Evolutionary conservation across 805 yeast species (phyloP).

Genomic region (Isabelozyma rhagii): DNA sequence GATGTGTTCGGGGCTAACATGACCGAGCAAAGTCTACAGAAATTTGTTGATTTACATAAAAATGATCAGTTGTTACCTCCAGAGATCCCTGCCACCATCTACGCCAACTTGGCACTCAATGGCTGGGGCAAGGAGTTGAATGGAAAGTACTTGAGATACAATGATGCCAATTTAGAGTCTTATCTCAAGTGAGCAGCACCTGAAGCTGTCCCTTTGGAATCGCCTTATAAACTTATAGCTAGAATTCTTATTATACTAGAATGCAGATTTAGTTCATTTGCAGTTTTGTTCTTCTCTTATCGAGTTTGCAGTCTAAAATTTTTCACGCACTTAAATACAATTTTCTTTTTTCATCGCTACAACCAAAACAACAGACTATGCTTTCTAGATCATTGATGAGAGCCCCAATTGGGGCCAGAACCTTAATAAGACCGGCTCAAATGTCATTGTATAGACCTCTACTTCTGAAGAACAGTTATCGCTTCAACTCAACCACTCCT

Average conservation of each 20-base stretch:
- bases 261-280: too few relatives aligned
- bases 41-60: constrained; percentile 62
- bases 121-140: constrained; percentile 57
- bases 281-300: too few relatives aligned
- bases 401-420: background rate
- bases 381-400: background rate
- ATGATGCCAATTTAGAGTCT: constrained; percentile 29
- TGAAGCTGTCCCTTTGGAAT: too few relatives aligned
- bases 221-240: too few relatives aligned
- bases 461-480: background rate
- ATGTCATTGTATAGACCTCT: too few relatives aligned
- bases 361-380: background rate
- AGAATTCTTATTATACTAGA: too few relatives aligned
- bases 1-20: constrained; percentile 56
- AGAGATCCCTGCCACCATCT: constrained; percentile 66
- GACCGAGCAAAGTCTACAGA: constrained; percentile 55
- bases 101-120: constrained; percentile 59
- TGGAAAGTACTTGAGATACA: constrained; percentile 68
- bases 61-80: constrained; percentile 62
- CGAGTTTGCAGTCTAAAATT: too few relatives aligned
- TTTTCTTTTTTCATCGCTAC: background rate
- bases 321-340: background rate
- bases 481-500: constrained; percentile 11
- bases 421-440: background rate
- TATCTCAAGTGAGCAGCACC: background rate